phyloP scores from a whole-genome alignment of 371 early-diverging fungal species.

The Quaeritorhiza haematococci region DNA sequence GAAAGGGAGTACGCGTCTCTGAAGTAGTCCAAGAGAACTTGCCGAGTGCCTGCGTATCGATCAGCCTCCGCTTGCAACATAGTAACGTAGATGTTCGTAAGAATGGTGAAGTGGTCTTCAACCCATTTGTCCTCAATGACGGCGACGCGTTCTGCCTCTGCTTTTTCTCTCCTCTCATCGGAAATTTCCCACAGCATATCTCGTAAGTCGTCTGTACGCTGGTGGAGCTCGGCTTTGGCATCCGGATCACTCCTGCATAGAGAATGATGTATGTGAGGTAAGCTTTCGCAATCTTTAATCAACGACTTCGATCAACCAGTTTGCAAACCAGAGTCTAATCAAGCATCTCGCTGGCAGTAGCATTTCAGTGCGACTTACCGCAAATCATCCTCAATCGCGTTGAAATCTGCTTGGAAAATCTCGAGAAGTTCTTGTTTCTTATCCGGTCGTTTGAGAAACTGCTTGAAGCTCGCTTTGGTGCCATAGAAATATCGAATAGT shows the following conservation, averaged over 20 bases:
- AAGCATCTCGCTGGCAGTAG: background rate
- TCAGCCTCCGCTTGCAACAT: conserved; percentile 54
- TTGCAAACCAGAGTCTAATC: background rate
- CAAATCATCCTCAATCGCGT: conserved; percentile 49
- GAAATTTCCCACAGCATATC: conserved; percentile 52
- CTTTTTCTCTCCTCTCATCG: conserved; percentile 48
- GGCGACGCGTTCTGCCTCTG: conserved; percentile 40
- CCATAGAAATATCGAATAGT: conserved; percentile 40
- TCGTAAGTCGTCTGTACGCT: conserved; percentile 48
- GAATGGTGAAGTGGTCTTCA: conserved; percentile 49
- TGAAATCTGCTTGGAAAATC: conserved; percentile 45
- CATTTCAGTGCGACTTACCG: conserved; percentile 18
- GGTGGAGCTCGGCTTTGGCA: conserved; percentile 54
- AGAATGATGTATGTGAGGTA: no score
- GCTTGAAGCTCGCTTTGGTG: conserved; percentile 38
- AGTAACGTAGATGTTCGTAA: conserved; percentile 39
- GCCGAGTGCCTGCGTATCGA: conserved; percentile 32
- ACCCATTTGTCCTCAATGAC: conserved; percentile 50
- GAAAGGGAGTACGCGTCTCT: conserved; percentile 41
- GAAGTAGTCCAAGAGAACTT: conserved; percentile 41
- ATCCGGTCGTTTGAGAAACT: conserved; percentile 46
- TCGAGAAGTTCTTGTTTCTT: conserved; percentile 44
- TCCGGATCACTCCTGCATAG: conserved; percentile 44
- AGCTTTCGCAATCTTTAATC: no score
- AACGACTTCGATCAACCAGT: background rate